A percentile compares a stretch with the other conserved stretches of the same genome.
phyloP scores from a whole-genome alignment of 192 early-diverging fungal species.

The Backusella macrospora region DNA sequence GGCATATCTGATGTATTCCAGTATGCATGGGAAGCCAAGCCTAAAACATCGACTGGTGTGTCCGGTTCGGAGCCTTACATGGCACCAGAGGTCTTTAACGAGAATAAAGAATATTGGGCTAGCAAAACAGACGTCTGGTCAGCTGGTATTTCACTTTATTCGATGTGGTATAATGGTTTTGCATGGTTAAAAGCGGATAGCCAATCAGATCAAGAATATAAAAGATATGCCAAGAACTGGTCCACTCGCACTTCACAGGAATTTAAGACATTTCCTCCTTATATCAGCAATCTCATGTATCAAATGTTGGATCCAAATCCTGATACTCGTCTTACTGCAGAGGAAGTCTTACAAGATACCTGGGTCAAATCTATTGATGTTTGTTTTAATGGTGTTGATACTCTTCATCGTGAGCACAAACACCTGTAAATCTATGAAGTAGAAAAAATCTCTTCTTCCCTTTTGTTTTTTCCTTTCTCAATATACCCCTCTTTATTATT shows the following conservation, averaged over 20 bases:
- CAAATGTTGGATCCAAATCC: constrained; percentile 81
- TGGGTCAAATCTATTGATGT: constrained; percentile 72
- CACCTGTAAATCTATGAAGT: neutral
- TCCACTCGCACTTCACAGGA: constrained; percentile 57
- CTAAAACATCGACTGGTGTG: constrained; percentile 77
- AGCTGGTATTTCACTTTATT: constrained; percentile 88
- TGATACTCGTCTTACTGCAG: constrained; percentile 66
- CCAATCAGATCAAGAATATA: constrained; percentile 62
- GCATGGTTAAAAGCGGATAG: constrained; percentile 63
- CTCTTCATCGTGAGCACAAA: constrained; percentile 16
- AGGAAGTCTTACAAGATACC: constrained; percentile 66
- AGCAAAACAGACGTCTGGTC: constrained; percentile 90
- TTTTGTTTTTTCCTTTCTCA: no score
- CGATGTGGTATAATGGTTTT: constrained; percentile 70
- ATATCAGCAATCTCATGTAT: constrained; percentile 72
- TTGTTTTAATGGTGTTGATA: constrained; percentile 40
- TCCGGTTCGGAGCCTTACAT: constrained; percentile 95
- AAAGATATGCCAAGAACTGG: constrained; percentile 58
- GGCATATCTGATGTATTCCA: constrained; percentile 92
- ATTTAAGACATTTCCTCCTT: constrained; percentile 69
- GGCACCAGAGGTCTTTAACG: constrained; percentile 81
- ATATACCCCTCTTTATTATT: no score
- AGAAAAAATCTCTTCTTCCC: neutral
- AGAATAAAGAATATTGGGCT: constrained; percentile 65
- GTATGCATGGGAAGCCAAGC: constrained; percentile 67